A percentile compares a stretch with the other conserved stretches of the same genome.
Evolutionary conservation across 352 stramenopile genomes (phyloP).

Genomic region (Blastocystis sp.): DNA sequence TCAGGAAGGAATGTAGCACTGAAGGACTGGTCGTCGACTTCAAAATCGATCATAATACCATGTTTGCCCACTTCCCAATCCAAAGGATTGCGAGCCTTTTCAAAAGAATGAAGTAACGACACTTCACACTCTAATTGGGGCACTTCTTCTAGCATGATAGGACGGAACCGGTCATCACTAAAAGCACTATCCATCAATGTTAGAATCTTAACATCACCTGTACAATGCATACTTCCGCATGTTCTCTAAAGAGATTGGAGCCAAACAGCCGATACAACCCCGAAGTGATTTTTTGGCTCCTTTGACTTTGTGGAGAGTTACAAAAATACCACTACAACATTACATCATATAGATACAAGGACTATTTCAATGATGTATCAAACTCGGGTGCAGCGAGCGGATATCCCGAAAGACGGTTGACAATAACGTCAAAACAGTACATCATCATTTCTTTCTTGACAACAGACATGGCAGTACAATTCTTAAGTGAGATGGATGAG

Average conservation of each 20-base stretch:
- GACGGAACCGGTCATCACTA: slow-evolving; percentile 47
- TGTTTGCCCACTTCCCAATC: slow-evolving; percentile 68
- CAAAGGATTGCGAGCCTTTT: background rate
- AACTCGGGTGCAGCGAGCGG: slow-evolving; percentile 31
- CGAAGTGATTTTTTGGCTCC: background rate
- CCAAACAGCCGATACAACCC: slow-evolving; percentile 61
- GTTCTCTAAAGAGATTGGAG: slow-evolving; percentile 45
- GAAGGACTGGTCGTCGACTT: slow-evolving; percentile 31
- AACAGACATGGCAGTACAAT: slow-evolving; percentile 50
- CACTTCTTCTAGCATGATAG: slow-evolving; percentile 40
- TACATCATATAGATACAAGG: background rate
- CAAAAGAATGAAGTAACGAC: slow-evolving; percentile 60
- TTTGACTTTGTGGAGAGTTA: slow-evolving; percentile 46
- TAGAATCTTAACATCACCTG: background rate
- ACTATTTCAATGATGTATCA: slow-evolving; percentile 64
- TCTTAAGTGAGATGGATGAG: background rate
- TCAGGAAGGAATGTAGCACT: slow-evolving; percentile 62
- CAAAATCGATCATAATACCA: slow-evolving; percentile 67
- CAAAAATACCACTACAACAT: slow-evolving; percentile 56
- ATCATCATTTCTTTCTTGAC: slow-evolving; percentile 69
- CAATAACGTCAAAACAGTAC: slow-evolving; percentile 67
- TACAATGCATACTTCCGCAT: slow-evolving; percentile 58
- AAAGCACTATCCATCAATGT: slow-evolving; percentile 7
- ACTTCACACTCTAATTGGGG: slow-evolving; percentile 31
- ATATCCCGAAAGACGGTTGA: slow-evolving; percentile 45